Evolutionary conservation across 2,329 filamentous ascomycete species (phyloP).

Genomic region (Aspergillus udagawae): DNA sequence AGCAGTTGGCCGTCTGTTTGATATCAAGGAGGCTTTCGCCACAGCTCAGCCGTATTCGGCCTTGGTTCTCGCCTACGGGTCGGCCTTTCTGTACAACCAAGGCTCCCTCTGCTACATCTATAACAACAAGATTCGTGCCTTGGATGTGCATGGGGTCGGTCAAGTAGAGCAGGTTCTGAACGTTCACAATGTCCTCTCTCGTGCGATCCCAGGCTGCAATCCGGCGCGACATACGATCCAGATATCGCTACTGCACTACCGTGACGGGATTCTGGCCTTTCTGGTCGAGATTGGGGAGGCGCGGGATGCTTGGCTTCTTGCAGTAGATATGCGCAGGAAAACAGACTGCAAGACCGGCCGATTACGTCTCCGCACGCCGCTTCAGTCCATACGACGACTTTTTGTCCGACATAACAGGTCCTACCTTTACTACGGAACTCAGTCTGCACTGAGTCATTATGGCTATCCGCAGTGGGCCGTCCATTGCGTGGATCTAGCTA

Average conservation of each 20-base stretch:
- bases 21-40: slow-evolving; percentile 58
- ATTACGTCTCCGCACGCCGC: slow-evolving; percentile 40
- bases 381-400: slow-evolving; percentile 52
- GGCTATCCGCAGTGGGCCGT: slow-evolving; percentile 62
- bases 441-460: slow-evolving; percentile 51
- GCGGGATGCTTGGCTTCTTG: slow-evolving; percentile 51
- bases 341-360: slow-evolving; percentile 22
- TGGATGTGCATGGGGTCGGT: slow-evolving; percentile 53
- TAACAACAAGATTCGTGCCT: slow-evolving; percentile 52
- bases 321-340: slow-evolving; percentile 41
- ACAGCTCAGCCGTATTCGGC: slow-evolving; percentile 60
- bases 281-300: slow-evolving; percentile 46
- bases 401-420: slow-evolving; percentile 63
- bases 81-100: slow-evolving; percentile 59
- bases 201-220: slow-evolving; percentile 31
- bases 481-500: slow-evolving; percentile 48
- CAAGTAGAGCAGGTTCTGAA: slow-evolving; percentile 55
- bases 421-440: slow-evolving; percentile 64
- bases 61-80: slow-evolving; percentile 56
- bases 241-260: slow-evolving; percentile 56
- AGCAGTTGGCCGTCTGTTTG: slow-evolving; percentile 58
- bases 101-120: slow-evolving; percentile 63
- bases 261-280: slow-evolving; percentile 55
- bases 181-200: slow-evolving; percentile 42
- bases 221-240: slow-evolving; percentile 37